phyloP scores from a whole-genome alignment of 352 stramenopile genomes.

The Phytophthora nicotianae region DNA sequence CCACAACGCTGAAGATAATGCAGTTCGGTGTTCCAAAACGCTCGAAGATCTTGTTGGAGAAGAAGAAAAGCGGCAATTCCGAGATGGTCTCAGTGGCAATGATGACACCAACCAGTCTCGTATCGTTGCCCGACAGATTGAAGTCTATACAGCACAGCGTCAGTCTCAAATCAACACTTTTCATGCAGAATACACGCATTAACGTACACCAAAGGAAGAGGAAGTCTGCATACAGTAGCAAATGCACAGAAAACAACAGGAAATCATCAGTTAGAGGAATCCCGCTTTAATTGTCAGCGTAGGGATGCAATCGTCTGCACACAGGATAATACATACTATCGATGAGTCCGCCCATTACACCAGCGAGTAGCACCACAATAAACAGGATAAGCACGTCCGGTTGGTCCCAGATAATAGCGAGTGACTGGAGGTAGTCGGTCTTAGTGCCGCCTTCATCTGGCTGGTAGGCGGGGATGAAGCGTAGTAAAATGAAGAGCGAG shows the following conservation, averaged over 20 bases:
- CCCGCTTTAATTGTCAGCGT: not conserved
- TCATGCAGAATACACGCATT: not conserved
- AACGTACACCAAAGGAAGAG: constrained; percentile 53
- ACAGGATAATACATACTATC: constrained; percentile 30
- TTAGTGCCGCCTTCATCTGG: constrained; percentile 31
- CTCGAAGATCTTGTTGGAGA: constrained; percentile 71
- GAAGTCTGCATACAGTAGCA: constrained; percentile 36
- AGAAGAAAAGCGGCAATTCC: constrained; percentile 80
- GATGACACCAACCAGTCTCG: constrained; percentile 67
- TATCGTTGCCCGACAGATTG: constrained; percentile 67
- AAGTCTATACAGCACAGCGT: constrained; percentile 37
- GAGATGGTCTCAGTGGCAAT: constrained; percentile 73
- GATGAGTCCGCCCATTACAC: constrained; percentile 64
- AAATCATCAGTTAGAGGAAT: not conserved
- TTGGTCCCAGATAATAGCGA: constrained; percentile 54
- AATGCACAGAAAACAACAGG: not conserved
- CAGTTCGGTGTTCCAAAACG: constrained; percentile 53
- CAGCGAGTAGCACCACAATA: constrained; percentile 66
- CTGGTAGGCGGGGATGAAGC: constrained; percentile 55
- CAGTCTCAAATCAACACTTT: not conserved
- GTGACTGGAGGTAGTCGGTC: constrained; percentile 44
- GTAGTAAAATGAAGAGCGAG: constrained; percentile 61
- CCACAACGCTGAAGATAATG: constrained; percentile 58
- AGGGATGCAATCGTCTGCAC: constrained; percentile 1
- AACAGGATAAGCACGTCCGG: constrained; percentile 69